A percentile compares a stretch with the other conserved stretches of the same genome.
phyloP scores from a whole-genome alignment of 2,329 filamentous ascomycete species.

The Sarocladium kiliense region DNA sequence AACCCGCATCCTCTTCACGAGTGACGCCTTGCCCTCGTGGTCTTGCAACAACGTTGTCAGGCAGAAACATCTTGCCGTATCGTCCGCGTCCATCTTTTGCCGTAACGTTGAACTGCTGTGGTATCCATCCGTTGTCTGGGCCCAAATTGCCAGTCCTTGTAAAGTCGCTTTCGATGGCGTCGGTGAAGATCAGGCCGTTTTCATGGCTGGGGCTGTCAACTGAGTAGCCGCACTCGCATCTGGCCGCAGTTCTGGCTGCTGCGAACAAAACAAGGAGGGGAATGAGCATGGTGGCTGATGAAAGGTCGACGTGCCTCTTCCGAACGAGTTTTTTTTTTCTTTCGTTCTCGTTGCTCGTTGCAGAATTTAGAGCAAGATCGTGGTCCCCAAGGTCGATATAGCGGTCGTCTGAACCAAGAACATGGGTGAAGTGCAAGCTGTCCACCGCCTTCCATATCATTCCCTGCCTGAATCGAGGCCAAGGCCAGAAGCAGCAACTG shows the following conservation, averaged over 20 bases:
- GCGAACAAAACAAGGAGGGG: conserved; percentile 10
- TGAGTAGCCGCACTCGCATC: conserved; percentile 71
- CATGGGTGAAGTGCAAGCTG: too few species aligned
- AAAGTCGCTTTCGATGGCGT: conserved; percentile 69
- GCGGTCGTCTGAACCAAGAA: too few species aligned
- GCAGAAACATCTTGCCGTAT: conserved; percentile 59
- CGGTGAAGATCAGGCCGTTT: conserved; percentile 53
- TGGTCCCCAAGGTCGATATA: too few species aligned
- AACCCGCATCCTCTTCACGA: conserved; percentile 43
- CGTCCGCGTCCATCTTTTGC: conserved; percentile 52
- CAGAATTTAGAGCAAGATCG: too few species aligned
- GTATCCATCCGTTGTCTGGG: conserved; percentile 55
- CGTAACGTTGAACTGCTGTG: conserved; percentile 63
- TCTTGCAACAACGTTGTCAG: conserved; percentile 53
- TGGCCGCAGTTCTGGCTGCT: conserved; percentile 19
- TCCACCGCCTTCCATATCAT: too few species aligned
- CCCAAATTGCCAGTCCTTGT: conserved; percentile 45
- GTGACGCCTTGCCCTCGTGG: conserved; percentile 38
- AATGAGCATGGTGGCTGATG: neutral
- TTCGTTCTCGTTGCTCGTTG: too few species aligned
- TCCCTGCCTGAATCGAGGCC: too few species aligned
- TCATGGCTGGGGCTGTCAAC: conserved; percentile 37
- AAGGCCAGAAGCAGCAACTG: too few species aligned
- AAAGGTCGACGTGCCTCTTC: too few species aligned
- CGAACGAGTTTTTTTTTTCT: too few species aligned